A percentile compares a stretch with the other conserved stretches of the same genome.
phyloP scores from a whole-genome alignment of 2,329 filamentous ascomycete genomes.

The Fusarium nanum region DNA sequence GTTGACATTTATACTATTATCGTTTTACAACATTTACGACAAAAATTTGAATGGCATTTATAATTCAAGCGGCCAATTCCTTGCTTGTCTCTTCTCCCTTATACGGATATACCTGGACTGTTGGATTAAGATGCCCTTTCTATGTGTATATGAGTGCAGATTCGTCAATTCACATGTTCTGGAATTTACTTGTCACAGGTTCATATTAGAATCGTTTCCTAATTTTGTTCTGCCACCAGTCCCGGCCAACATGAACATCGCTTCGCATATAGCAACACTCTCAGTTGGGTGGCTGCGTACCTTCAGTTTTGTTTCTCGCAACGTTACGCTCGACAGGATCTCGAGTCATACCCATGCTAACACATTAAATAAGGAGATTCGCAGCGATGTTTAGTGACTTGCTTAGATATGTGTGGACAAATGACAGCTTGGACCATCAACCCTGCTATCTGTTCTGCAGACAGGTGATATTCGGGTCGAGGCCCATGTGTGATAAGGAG shows the following conservation, averaged over 20 bases:
- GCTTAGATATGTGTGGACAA: background rate
- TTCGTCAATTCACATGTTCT: background rate
- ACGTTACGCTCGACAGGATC: background rate
- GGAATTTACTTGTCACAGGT: background rate
- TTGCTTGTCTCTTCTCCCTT: background rate
- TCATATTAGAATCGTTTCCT: background rate
- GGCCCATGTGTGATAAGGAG: constrained; percentile 1
- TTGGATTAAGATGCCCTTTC: background rate
- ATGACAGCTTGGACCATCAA: background rate
- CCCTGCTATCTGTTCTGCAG: background rate
- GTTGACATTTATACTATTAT: constrained; percentile 52
- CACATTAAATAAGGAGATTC: background rate
- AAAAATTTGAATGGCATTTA: constrained; percentile 32
- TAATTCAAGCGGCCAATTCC: constrained; percentile 9
- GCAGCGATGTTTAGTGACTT: constrained; percentile 1
- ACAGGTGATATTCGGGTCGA: constrained; percentile 6
- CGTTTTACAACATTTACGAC: constrained; percentile 40
- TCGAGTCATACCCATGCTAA: constrained; percentile 11
- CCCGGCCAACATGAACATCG: background rate
- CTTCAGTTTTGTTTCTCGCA: background rate
- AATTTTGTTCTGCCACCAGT: background rate
- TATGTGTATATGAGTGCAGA: background rate
- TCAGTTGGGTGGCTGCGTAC: background rate
- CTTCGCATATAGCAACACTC: background rate
- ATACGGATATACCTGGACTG: constrained; percentile 15